phyloP scores from a whole-genome alignment of 2,329 filamentous ascomycete genomes.

The Chrysoporthe deuterocubensis region DNA sequence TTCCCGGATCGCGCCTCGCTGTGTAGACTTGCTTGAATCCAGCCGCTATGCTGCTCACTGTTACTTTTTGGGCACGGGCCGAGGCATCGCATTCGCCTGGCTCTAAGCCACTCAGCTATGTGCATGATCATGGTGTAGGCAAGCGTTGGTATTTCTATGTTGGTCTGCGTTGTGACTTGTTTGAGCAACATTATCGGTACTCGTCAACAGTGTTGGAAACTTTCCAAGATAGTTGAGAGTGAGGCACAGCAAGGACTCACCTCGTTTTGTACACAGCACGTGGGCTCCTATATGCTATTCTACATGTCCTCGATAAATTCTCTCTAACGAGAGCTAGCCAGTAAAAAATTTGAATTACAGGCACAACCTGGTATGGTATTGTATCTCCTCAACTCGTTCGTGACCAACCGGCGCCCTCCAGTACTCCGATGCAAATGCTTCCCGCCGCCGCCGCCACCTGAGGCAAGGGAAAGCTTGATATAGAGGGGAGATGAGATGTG shows the following conservation, averaged over 20 bases:
- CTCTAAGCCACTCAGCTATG: too few species aligned
- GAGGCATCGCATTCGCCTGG: too few species aligned
- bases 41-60: too few species aligned
- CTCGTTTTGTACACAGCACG: neutral
- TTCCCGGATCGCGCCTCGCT: too few species aligned
- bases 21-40: too few species aligned
- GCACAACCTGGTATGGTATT: neutral
- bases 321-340: neutral
- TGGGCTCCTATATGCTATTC: neutral
- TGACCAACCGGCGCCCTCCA: slow-evolving; percentile 5
- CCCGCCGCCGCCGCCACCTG: neutral
- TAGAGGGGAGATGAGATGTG: slow-evolving; percentile 15
- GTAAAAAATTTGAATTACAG: slow-evolving; percentile 3
- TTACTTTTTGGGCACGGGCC: too few species aligned
- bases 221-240: neutral
- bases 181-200: too few species aligned
- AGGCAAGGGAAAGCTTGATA: slow-evolving; percentile 1
- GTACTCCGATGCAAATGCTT: slow-evolving; percentile 25
- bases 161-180: too few species aligned
- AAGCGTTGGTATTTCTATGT: too few species aligned
- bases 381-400: neutral
- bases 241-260: neutral
- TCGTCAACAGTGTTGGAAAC: too few species aligned
- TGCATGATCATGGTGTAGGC: too few species aligned
- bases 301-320: neutral